Evolutionary conservation across 768 basidiomycete species (phyloP).

Genomic region (Podaxis sp.): DNA sequence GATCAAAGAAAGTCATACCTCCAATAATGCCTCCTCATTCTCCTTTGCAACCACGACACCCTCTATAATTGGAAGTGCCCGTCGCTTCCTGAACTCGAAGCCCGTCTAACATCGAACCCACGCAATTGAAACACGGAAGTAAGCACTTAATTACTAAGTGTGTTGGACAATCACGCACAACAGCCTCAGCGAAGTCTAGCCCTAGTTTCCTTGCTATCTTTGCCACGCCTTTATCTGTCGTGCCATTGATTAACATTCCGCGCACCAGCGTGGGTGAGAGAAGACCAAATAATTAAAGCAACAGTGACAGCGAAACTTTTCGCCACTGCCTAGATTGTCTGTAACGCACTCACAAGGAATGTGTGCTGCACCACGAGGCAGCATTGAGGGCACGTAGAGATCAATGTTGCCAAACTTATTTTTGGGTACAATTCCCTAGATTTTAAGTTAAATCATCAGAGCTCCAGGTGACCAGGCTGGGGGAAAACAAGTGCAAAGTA

Average conservation of each 20-base stretch:
- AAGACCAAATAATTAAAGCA: constrained; percentile 4
- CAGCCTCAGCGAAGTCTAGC: constrained; percentile 92
- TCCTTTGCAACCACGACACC: constrained; percentile 88
- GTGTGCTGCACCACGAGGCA: constrained; percentile 84
- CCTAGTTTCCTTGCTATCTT: constrained; percentile 88
- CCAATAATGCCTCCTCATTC: constrained; percentile 69
- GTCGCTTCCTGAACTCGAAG: constrained; percentile 94
- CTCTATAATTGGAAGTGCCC: constrained; percentile 80
- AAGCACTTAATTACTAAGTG: constrained; percentile 7
- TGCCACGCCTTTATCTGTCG: constrained; percentile 75
- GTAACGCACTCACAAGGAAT: constrained; percentile 73
- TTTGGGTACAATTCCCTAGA: constrained; percentile 88
- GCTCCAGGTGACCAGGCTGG: not conserved
- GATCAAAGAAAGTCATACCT: constrained; percentile 51
- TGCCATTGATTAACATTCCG: constrained; percentile 28
- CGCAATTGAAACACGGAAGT: constrained; percentile 11
- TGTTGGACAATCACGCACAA: constrained; percentile 57
- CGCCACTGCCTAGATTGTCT: not conserved
- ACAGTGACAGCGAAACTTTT: not conserved
- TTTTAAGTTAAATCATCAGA: not conserved
- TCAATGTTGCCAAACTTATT: constrained; percentile 98
- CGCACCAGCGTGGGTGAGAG: not conserved
- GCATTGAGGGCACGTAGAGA: constrained; percentile 92
- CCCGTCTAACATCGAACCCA: constrained; percentile 66
- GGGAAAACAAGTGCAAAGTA: not conserved